Evolutionary conservation across 192 early-diverging fungal genomes (phyloP), one percentile per base, ranked within the genome.

Genomic region (Glomus cerebriforme): DNA sequence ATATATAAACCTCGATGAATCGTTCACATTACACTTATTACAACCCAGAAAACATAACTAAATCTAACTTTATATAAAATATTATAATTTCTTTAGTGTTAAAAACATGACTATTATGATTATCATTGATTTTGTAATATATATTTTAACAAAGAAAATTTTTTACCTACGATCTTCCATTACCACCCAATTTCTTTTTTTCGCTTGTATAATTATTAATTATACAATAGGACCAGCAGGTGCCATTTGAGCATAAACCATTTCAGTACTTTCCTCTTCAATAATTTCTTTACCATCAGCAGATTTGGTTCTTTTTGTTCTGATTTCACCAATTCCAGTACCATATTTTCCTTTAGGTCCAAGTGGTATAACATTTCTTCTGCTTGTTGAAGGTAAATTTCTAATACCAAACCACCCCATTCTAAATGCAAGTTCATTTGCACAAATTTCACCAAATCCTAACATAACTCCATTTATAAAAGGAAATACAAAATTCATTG

Each of bases 361-460:
- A 63, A 63, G 62, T 26, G 62, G 62, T 24, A 63, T 63, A 12
- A 19, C 62, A 63, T 63, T 63, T 63, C 62, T 63, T 27, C 62
- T 13, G 27, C 62, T 1, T 7, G 22, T 2, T 17, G 17, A 22
- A 22, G 75, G 75, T 8, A 77, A 2, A 65, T 65, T 77, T 19
- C 75, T 65, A 43, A 32, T 12, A 17, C 75, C 75, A 47, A 77
- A 77, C 93, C 93, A 95, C 8, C 93, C 93, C 88, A 89, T 92
- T 27, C 88, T 86, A 79, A 89, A 93, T 37, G 91, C 86, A 31
- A 92, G 73, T 80, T 95, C 93, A 82, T 95, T 93, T 67, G 93
- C 93, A 79, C 91, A 90, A 49, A 95, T 95, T 83, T 95, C 93
- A 66, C 93, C 93, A 85, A 95, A 90, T 4, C 93, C 93, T n/a